Conservation (phyloP, 2,329 filamentous ascomycete species). For the Monosporascus sp. region DNA sequence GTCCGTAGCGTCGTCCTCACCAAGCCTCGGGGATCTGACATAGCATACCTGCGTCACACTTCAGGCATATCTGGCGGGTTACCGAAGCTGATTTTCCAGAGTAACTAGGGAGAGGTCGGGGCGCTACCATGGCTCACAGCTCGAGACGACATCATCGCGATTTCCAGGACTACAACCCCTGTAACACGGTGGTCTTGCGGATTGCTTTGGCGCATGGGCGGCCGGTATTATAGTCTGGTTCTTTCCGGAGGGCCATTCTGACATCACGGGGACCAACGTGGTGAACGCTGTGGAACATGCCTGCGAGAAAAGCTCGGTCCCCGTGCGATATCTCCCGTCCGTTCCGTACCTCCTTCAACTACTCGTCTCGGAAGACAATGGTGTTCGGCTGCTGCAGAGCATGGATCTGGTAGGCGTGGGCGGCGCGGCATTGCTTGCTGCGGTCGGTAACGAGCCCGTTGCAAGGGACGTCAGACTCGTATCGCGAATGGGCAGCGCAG, state of each 20-base stretch:
- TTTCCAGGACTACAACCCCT: slow-evolving; percentile 60
- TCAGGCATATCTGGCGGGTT: slow-evolving; percentile 60
- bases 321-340: slow-evolving; percentile 54
- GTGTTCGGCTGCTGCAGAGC: slow-evolving; percentile 35
- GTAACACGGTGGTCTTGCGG: slow-evolving; percentile 61
- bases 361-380: slow-evolving; percentile 37
- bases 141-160: slow-evolving; percentile 32
- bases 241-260: slow-evolving; percentile 50
- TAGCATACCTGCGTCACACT: slow-evolving; percentile 57
- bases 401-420: slow-evolving; percentile 62
- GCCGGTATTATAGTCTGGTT: slow-evolving; percentile 56
- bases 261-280: slow-evolving; percentile 53
- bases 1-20: too few relatives aligned
- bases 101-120: slow-evolving; percentile 48
- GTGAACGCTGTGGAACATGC: slow-evolving; percentile 39
- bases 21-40: slow-evolving; percentile 19
- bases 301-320: slow-evolving; percentile 12
- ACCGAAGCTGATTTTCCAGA: slow-evolving; percentile 58
- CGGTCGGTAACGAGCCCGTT: slow-evolving; percentile 50
- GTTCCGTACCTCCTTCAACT: slow-evolving; percentile 56
- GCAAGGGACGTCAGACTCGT: slow-evolving; percentile 47
- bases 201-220: slow-evolving; percentile 58
- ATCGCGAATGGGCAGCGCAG: slow-evolving; percentile 60
- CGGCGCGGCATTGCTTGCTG: slow-evolving; percentile 50
- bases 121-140: slow-evolving; percentile 44